Evolutionary conservation across 78 protist species (phyloP).

Genomic region (Goniomonas avonlea): DNA sequence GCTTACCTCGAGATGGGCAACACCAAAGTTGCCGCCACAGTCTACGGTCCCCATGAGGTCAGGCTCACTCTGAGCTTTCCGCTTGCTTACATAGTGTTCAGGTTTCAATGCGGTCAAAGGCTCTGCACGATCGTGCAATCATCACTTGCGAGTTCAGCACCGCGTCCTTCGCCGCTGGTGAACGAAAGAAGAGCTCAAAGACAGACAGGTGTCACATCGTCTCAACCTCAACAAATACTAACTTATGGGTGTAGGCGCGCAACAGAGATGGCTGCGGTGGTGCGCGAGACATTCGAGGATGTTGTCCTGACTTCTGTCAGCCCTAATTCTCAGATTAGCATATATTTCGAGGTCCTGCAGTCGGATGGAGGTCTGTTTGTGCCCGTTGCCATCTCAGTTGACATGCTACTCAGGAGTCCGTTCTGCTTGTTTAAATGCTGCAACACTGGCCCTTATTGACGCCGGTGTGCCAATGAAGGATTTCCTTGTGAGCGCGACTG

Average conservation of each 20-base stretch:
- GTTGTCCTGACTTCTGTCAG: constrained; percentile 45
- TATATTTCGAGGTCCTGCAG: constrained; percentile 79
- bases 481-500: constrained; percentile 53
- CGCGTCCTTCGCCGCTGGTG: constrained; percentile 61
- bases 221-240: too few species aligned
- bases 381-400: neutral
- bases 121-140: constrained; percentile 48
- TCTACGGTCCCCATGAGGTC: constrained; percentile 79
- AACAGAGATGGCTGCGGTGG: constrained; percentile 39
- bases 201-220: constrained; percentile 4
- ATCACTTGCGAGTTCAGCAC: constrained; percentile 56
- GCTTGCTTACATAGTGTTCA: neutral
- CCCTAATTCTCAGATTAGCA: constrained; percentile 80
- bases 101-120: neutral
- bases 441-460: constrained; percentile 81
- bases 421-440: constrained; percentile 75
- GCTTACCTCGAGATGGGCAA: constrained; percentile 69
- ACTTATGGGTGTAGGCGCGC: constrained; percentile 14
- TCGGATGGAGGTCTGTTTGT: constrained; percentile 74
- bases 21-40: constrained; percentile 73
- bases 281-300: constrained; percentile 60
- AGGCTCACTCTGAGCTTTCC: constrained; percentile 2
- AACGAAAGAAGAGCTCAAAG: constrained; percentile 31
- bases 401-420: constrained; percentile 37
- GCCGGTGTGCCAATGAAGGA: constrained; percentile 86